Evolutionary conservation across 2,329 filamentous ascomycete species (phyloP).

Genomic region (Fusarium oligoseptatum): DNA sequence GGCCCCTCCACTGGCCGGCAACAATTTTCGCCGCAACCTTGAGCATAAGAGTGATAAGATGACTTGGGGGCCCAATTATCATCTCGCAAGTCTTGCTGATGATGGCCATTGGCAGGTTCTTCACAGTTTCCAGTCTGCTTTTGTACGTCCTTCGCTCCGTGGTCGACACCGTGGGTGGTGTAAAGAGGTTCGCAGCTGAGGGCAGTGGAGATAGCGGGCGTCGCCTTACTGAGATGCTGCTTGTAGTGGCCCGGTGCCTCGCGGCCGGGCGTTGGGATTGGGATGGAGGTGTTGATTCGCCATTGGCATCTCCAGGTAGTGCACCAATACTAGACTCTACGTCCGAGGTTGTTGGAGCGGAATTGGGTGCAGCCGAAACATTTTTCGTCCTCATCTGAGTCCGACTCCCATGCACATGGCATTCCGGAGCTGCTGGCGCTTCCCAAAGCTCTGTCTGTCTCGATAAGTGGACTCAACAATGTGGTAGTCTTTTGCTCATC

Average conservation of each 20-base stretch:
- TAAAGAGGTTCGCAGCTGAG: constrained; percentile 74
- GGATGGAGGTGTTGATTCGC: constrained; percentile 5
- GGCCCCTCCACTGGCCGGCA: constrained; percentile 72
- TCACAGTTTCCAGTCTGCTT: constrained; percentile 42
- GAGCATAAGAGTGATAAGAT: constrained; percentile 83
- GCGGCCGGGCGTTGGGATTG: constrained; percentile 30
- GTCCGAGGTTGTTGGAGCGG: background rate
- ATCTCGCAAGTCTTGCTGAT: constrained; percentile 83
- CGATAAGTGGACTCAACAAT: constrained; percentile 5
- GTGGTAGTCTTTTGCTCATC: constrained; percentile 2
- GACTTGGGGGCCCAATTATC: constrained; percentile 82
- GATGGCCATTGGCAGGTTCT: constrained; percentile 63
- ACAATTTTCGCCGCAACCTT: constrained; percentile 83
- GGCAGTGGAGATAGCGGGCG: constrained; percentile 77
- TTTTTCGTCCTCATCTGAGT: constrained; percentile 44
- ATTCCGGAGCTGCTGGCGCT: constrained; percentile 24
- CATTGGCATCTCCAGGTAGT: background rate
- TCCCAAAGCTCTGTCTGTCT: constrained; percentile 13
- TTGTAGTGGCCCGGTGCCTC: constrained; percentile 44
- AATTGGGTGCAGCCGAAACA: constrained; percentile 42
- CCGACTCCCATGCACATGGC: constrained; percentile 42
- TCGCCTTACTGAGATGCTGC: constrained; percentile 44
- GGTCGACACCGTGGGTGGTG: constrained; percentile 56
- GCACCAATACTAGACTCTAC: background rate
- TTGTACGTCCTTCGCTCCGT: constrained; percentile 44